phyloP scores from a whole-genome alignment of 164 flowering plant genomes.

The Amborella trichopoda region DNA sequence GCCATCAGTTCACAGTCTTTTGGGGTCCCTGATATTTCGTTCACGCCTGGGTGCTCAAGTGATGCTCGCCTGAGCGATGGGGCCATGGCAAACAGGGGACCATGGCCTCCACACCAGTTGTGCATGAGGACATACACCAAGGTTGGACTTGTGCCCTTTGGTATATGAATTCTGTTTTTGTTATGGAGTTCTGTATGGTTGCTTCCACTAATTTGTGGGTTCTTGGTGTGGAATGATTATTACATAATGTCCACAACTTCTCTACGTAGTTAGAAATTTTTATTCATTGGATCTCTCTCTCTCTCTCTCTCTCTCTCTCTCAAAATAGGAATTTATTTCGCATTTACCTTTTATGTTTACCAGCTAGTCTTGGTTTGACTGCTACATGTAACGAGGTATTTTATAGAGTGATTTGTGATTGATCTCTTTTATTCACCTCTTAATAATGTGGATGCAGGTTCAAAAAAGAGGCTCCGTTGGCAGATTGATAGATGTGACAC shows the following conservation, averaged over 20 bases:
- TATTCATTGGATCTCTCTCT: too few relatives aligned
- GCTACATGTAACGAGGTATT: not conserved
- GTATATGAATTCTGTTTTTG: not conserved
- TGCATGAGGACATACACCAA: slow-evolving; percentile 84
- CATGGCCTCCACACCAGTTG: slow-evolving; percentile 62
- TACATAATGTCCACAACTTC: too few relatives aligned
- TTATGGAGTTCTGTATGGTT: not conserved
- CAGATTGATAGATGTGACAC: slow-evolving; percentile 78
- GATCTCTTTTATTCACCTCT: not conserved
- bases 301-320: too few relatives aligned
- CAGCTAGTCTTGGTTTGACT: not conserved
- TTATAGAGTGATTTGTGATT: not conserved
- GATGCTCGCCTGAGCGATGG: slow-evolving; percentile 51
- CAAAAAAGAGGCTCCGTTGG: slow-evolving; percentile 96
- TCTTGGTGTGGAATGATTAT: not conserved
- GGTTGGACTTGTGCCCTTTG: slow-evolving; percentile 22
- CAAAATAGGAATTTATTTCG: not conserved
- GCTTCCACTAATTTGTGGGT: not conserved
- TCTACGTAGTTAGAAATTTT: too few relatives aligned
- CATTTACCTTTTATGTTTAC: not conserved
- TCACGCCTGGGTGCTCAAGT: slow-evolving; percentile 63
- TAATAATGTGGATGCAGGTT: slow-evolving; percentile 30
- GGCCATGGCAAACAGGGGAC: slow-evolving; percentile 42
- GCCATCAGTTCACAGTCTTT: slow-evolving; percentile 78
- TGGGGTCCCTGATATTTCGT: slow-evolving; percentile 69